A percentile compares a stretch with the other conserved stretches of the same genome.
phyloP scores from a whole-genome alignment of 2,329 filamentous ascomycete species.

The Cladobotryum mycophilum region DNA sequence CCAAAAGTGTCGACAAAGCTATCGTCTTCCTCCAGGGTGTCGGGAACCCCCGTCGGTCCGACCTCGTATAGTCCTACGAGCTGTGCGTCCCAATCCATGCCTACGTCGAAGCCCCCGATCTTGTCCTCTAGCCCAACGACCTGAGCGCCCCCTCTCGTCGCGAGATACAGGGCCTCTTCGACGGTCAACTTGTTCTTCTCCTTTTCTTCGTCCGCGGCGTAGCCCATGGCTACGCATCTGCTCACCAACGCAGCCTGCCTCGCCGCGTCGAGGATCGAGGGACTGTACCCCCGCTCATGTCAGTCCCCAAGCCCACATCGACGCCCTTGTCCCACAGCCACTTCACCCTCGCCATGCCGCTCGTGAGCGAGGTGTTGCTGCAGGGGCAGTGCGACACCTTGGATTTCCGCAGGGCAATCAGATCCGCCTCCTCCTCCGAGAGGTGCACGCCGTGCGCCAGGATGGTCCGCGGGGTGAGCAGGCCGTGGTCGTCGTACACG shows the following conservation, averaged over 20 bases:
- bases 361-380: slow-evolving; percentile 76
- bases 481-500: slow-evolving; percentile 68
- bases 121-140: slow-evolving; percentile 67
- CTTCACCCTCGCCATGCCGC: slow-evolving; percentile 70
- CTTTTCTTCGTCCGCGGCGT: slow-evolving; percentile 25
- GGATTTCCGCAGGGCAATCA: slow-evolving; percentile 55
- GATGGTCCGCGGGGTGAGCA: slow-evolving; percentile 69
- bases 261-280: slow-evolving; percentile 75
- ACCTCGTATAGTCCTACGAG: slow-evolving; percentile 59
- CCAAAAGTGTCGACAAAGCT: slow-evolving; percentile 84
- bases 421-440: slow-evolving; percentile 54
- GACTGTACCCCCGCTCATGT: slow-evolving; percentile 85
- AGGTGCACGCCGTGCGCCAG: slow-evolving; percentile 83
- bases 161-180: slow-evolving; percentile 80
- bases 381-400: slow-evolving; percentile 83
- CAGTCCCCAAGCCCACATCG: slow-evolving; percentile 79
- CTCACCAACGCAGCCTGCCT: slow-evolving; percentile 75
- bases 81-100: slow-evolving; percentile 89
- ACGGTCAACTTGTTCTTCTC: slow-evolving; percentile 65
- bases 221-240: slow-evolving; percentile 58
- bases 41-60: slow-evolving; percentile 32
- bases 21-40: slow-evolving; percentile 20
- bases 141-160: slow-evolving; percentile 77
- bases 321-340: slow-evolving; percentile 68
- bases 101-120: slow-evolving; percentile 77